These are phyloP conservation scores for Malassezia slooffiae DNA, from an alignment of 1,284 basidiomycete species.

Conservation along the genomic window DNA sequence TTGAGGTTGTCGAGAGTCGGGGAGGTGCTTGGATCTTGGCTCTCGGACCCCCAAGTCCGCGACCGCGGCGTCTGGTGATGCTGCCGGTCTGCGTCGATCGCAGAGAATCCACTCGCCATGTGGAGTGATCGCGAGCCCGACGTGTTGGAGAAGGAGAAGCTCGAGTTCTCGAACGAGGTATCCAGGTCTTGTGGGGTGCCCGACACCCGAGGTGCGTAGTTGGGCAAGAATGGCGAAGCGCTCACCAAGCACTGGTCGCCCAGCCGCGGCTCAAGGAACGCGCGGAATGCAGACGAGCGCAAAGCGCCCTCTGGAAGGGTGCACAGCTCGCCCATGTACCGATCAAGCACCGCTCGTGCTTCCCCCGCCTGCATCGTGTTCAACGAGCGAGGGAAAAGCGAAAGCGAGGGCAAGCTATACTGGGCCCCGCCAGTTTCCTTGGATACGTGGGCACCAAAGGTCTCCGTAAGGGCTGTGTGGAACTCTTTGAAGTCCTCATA, in stretches of 20 bases:
- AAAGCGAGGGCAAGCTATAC: no score
- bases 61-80: no score
- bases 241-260: slow-evolving; percentile 65
- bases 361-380: slow-evolving; percentile 23
- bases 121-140: no score
- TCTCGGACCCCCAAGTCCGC: no score
- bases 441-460: slow-evolving; percentile 80
- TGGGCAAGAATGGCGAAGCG: slow-evolving; percentile 20
- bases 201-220: slow-evolving; percentile 20
- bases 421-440: no score
- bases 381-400: no score
- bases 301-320: slow-evolving; percentile 65
- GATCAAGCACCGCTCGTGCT: slow-evolving; percentile 86
- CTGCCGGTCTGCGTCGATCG: no score
- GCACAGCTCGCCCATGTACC: slow-evolving; percentile 73
- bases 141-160: slow-evolving; percentile 9
- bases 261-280: slow-evolving; percentile 73
- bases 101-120: no score
- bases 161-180: slow-evolving; percentile 1
- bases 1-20: no score
- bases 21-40: no score
- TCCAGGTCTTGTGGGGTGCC: slow-evolving; percentile 10
- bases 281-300: slow-evolving; percentile 66
- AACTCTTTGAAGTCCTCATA: slow-evolving; percentile 99
- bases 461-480: slow-evolving; percentile 74